A percentile compares a stretch with the other conserved stretches of the same genome.
Conservation (phyloP, 1,284 basidiomycete genomes). For the Leccinum variabile region DNA sequence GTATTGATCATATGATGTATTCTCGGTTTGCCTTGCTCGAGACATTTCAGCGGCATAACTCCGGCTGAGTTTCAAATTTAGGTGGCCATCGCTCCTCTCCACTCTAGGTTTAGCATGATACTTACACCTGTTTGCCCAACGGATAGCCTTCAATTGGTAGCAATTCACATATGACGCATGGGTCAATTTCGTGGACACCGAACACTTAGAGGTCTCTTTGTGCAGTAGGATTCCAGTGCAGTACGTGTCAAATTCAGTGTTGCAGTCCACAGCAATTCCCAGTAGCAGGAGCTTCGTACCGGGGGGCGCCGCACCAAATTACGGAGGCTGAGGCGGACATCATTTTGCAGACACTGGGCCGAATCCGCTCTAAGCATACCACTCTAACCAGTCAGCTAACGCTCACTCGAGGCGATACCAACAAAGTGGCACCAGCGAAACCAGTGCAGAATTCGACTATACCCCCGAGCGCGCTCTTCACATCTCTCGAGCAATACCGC, state of each 20-base stretch:
- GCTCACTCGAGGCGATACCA: conserved; percentile 16
- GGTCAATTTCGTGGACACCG: neutral
- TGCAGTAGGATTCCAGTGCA: neutral
- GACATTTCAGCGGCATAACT: too few relatives aligned
- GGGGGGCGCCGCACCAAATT: conserved; percentile 23
- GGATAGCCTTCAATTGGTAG: neutral
- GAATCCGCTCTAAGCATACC: conserved; percentile 48
- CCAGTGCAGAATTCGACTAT: conserved; percentile 39
- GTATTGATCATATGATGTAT: too few relatives aligned
- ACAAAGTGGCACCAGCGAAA: conserved; percentile 37
- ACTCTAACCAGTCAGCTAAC: conserved; percentile 33
- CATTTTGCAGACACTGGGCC: conserved; percentile 69
- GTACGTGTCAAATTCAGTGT: neutral
- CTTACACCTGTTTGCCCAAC: neutral
- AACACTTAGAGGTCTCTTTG: neutral
- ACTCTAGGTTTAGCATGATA: too few relatives aligned
- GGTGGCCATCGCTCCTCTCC: too few relatives aligned
- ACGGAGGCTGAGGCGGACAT: conserved; percentile 36
- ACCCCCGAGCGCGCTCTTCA: conserved; percentile 42
- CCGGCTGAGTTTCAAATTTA: too few relatives aligned
- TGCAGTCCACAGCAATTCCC: conserved; percentile 3
- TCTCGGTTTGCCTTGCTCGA: too few relatives aligned
- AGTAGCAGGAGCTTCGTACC: neutral
- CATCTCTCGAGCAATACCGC: conserved; percentile 46
- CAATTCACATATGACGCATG: neutral